Evolutionary conservation across 2,329 filamentous ascomycete genomes (phyloP), one percentile per base, ranked within the genome.

Genomic region (Davidsoniella eucalypti): DNA sequence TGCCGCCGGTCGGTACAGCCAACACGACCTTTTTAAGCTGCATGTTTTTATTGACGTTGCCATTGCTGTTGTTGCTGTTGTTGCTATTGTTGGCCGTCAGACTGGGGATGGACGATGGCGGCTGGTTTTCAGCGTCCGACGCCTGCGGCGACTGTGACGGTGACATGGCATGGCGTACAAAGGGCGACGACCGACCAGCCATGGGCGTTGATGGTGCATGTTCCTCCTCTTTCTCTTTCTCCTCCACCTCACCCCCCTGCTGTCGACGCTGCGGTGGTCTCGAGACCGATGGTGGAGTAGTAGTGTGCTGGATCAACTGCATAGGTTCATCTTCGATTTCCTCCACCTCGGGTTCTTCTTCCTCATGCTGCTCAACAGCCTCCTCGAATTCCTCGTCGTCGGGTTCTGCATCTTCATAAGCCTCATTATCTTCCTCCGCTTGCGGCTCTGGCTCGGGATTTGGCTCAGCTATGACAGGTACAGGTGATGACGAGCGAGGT

Each of bases 111-210:
- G 79, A 78, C 1, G 82, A 84, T 0, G 84, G 84, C 1, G 83
- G 83, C 44, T 76, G 78, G 57, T 90, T 90, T 62, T 92, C 85
- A 0, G 82, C 82, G 60, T 92, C 82, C 0, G 84, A 88, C 1
- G 83, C 82, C 57, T 86, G 83, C 0, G 80, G 80, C 1, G 83
- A 84, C 16, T 74, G 73, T 0, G 81, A 84, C 0, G 78, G 80
- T 0, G 76, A 77, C 5, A 75, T 25, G 17, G 75, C 62, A 54
- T 78, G 75, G 50, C 68, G 70, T 9, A 73, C 70, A 0, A 67
- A 68, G 1, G 72, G 68, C 1, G 69, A 70, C 21, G 64, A 59
- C 38, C 59, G 55, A 37, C 65, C 56, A 17, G 61, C 61, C 2
- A 39, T 47, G 12, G 72, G 71, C 0, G 73, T 73, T 2, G 69